A percentile compares a stretch with the other conserved stretches of the same genome.
Evolutionary conservation across 192 early-diverging fungal genomes (phyloP).

Genomic region (Chytriomyces confervae): DNA sequence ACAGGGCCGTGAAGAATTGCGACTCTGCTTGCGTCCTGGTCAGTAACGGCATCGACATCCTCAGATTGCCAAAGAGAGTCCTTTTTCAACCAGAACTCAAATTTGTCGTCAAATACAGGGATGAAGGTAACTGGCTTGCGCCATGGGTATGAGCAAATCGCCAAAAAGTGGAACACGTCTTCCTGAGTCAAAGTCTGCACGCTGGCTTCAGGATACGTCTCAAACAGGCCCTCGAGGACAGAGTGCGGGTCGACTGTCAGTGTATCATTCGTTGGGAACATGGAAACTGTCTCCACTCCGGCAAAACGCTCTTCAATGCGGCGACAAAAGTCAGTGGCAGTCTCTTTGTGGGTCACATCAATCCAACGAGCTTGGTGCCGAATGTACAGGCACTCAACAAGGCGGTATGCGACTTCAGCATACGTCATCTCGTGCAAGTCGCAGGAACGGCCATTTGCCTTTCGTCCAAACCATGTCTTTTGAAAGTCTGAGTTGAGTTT

Average conservation of each 20-base stretch:
- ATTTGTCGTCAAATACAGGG: conserved; percentile 83
- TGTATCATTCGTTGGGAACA: conserved; percentile 67
- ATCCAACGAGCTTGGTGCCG: conserved; percentile 80
- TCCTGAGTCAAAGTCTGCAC: conserved; percentile 81
- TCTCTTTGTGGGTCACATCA: conserved; percentile 70
- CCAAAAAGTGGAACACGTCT: conserved; percentile 83
- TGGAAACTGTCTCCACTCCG: conserved; percentile 57
- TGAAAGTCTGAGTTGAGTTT: conserved; percentile 88
- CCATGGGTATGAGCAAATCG: conserved; percentile 73
- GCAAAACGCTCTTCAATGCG: conserved; percentile 90
- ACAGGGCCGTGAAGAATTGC: conserved; percentile 90
- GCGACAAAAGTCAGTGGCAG: conserved; percentile 79
- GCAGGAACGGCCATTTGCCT: conserved; percentile 65
- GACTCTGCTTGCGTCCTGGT: conserved; percentile 81
- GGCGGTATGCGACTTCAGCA: conserved; percentile 78
- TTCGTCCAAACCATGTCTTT: conserved; percentile 94
- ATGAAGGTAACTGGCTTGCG: conserved; percentile 92
- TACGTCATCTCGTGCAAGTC: conserved; percentile 96
- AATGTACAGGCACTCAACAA: conserved; percentile 83
- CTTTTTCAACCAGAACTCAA: conserved; percentile 90
- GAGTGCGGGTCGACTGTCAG: conserved; percentile 67
- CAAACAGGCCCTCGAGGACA: conserved; percentile 72
- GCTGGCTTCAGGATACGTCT: conserved; percentile 69
- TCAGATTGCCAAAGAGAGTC: conserved; percentile 90
- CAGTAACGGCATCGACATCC: conserved; percentile 81